A percentile compares a stretch with the other conserved stretches of the same genome.
phyloP scores from a whole-genome alignment of 208 protist genomes.

The Leishmania martiniquensis region DNA sequence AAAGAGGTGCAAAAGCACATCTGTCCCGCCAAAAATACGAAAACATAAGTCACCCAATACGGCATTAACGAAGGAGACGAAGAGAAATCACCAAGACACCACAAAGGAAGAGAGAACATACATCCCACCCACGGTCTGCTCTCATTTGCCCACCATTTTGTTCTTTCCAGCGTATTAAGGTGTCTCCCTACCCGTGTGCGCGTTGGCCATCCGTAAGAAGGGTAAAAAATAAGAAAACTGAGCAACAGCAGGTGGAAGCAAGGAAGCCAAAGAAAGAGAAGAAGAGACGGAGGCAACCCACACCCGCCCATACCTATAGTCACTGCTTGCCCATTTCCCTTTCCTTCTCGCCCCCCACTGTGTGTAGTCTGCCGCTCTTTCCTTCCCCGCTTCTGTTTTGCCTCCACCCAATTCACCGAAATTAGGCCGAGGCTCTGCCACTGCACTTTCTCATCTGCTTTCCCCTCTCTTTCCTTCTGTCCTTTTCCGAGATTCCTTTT shows the following conservation, averaged over 20 bases:
- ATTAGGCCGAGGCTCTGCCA: neutral
- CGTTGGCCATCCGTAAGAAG: neutral
- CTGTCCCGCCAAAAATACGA: neutral
- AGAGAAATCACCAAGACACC: too few relatives aligned
- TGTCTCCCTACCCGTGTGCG: neutral
- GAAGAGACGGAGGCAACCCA: neutral
- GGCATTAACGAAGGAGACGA: too few relatives aligned
- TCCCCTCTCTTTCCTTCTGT: neutral
- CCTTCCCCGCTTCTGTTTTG: constrained; percentile 23
- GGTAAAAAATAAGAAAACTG: neutral
- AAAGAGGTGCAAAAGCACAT: neutral
- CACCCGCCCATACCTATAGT: neutral
- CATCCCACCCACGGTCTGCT: neutral
- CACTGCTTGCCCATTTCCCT: neutral
- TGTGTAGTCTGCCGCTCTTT: neutral
- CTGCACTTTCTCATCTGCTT: neutral
- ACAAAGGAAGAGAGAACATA: neutral
- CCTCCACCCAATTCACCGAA: neutral
- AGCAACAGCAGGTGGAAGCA: neutral
- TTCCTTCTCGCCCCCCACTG: neutral
- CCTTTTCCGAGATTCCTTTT: too few relatives aligned
- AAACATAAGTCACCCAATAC: neutral
- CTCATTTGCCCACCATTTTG: neutral
- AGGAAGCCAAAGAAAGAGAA: neutral
- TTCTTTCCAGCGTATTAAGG: neutral